phyloP scores from a whole-genome alignment of 345 rosid genomes.

The Moricandia arvensis region DNA sequence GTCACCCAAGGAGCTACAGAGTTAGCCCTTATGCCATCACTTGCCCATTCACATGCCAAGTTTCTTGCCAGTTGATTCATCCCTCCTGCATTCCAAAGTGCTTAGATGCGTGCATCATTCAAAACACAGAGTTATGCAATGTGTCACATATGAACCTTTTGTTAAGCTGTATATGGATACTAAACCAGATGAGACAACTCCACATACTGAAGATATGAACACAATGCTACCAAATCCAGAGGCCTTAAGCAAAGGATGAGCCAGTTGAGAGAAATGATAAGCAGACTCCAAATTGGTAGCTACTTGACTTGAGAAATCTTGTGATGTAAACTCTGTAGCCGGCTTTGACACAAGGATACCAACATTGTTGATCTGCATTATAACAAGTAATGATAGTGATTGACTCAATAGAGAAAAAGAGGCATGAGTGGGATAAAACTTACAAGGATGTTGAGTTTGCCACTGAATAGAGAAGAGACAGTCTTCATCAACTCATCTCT shows the following conservation, averaged over 20 bases:
- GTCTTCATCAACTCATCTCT: background rate
- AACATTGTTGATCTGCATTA: background rate
- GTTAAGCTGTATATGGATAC: background rate
- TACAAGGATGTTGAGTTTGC: background rate
- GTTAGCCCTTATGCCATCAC: background rate
- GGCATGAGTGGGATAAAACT: background rate
- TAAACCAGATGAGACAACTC: background rate
- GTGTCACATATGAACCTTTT: background rate
- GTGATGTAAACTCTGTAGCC: background rate
- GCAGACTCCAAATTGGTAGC: constrained; percentile 19
- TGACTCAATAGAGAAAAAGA: background rate
- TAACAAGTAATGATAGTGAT: background rate
- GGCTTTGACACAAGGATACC: background rate
- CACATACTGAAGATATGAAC: background rate
- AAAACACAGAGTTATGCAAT: background rate
- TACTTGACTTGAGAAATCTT: constrained; percentile 1
- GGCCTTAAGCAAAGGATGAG: constrained; percentile 16
- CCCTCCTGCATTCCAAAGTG: background rate
- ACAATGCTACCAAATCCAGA: background rate
- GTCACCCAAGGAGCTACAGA: background rate
- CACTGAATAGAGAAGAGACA: background rate
- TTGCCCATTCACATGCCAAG: background rate
- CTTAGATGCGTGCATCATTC: background rate
- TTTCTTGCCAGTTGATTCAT: background rate
- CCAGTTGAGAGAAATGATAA: constrained; percentile 7